Evolutionary conservation across 2,329 filamentous ascomycete species (phyloP), one percentile per base, ranked within the genome.

Genomic region (Pseudogymnoascus sp.): DNA sequence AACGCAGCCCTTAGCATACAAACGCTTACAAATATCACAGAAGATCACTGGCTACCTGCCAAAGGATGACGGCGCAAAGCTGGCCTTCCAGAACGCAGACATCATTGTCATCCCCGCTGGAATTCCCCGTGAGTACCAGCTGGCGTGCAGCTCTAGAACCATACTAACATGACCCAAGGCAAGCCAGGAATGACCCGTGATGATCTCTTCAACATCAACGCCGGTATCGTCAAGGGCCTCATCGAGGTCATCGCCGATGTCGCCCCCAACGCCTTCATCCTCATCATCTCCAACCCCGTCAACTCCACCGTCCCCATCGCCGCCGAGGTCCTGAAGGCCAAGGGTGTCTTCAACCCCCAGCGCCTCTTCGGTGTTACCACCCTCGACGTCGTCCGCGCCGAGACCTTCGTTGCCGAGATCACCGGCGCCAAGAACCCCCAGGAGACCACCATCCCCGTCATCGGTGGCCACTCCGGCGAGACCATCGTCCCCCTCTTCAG

Each of bases 101-200:
- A 88, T 99, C 72, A 90, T 97, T 73, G 87, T 99, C 80, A 97
- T 99, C 75, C 95, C 95, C 61, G 95, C 95, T 74, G 95, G 95
- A 73, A 96, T 99, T 84, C 95, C 95, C 74, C 92, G 95, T 96
- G 83, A 73, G 89, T 82, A 64, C 33, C 59, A 44, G 44, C 19
- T 64, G 33, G 19, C 21, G 37, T 10, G 42, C 67, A 62, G 65
- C 11, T n/a, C 13, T n/a, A 26, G 16, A 29, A 33, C 62, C 50
- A 64, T 62, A 62, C 63, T 66, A 63, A 68, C 21, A 61, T 19
- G 19, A 19, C 19, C 10, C n/a, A 6, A 97, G 93, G 93, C 80
- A 97, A 97, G 85, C 95, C 95, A 72, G 95, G 95, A 74, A 99
- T 99, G 95, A 97, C 90, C 78, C 92, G 95, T 81, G 95, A 99